Percentiles rank a stretch among this genome's conserved stretches.
Conservation (phyloP, 2,329 filamentous ascomycete genomes). For the Nothopassalora personata region DNA sequence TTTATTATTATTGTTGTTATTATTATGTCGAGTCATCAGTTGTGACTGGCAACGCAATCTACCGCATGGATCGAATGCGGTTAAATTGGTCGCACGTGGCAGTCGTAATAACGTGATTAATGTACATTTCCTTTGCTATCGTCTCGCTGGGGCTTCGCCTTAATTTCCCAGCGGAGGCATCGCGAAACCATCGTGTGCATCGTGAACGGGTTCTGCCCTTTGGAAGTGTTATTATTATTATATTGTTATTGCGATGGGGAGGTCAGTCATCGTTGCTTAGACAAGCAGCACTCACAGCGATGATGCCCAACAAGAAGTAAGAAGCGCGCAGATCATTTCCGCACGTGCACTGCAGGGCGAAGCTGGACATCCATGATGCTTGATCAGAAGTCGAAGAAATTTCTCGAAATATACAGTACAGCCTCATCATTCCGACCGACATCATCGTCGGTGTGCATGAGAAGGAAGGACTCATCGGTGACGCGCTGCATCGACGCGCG, state of each 20-base stretch:
- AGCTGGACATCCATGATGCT: constrained; percentile 17
- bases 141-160: neutral
- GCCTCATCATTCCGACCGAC: too few species aligned
- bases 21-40: constrained; percentile 17
- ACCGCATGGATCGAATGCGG: neutral
- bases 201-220: constrained; percentile 2
- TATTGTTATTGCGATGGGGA: neutral
- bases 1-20: too few species aligned
- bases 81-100: constrained; percentile 5
- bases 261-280: constrained; percentile 4
- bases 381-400: constrained; percentile 13
- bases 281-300: constrained; percentile 1
- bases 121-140: too few species aligned
- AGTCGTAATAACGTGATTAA: too few species aligned
- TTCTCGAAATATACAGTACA: constrained; percentile 21
- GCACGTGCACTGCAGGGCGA: constrained; percentile 16
- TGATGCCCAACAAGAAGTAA: constrained; percentile 21
- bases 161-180: constrained; percentile 1
- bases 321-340: constrained; percentile 19
- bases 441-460: too few species aligned
- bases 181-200: constrained; percentile 3
- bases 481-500: too few species aligned
- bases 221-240: constrained; percentile 14
- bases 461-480: too few species aligned
- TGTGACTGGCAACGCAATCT: constrained; percentile 13